Conservation (phyloP, 768 basidiomycete species). For the Serpula lacrymans region DNA sequence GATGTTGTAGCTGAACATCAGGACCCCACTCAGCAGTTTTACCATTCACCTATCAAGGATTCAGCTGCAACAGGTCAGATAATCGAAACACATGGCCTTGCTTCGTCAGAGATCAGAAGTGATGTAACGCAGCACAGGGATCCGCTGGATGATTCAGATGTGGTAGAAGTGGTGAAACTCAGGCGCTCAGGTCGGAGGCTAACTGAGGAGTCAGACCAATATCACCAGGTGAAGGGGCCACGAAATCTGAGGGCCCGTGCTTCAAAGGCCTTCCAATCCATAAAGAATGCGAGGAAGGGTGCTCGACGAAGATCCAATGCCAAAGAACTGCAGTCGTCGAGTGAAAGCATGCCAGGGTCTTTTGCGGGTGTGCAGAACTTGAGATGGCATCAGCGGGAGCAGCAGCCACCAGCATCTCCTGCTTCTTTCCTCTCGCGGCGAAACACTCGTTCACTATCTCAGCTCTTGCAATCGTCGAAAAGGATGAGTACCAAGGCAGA, state of each 20-base stretch:
- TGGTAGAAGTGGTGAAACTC: constrained; percentile 60
- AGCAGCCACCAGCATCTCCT: constrained; percentile 11
- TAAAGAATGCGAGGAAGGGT: constrained; percentile 34
- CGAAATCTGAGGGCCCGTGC: constrained; percentile 46
- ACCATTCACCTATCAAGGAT: too few species aligned
- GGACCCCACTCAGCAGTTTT: too few species aligned
- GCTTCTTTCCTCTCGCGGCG: constrained; percentile 22
- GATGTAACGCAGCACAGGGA: constrained; percentile 18
- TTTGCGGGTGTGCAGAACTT: constrained; percentile 26
- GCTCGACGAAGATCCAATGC: constrained; percentile 33
- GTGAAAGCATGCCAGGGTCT: constrained; percentile 21
- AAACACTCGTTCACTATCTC: constrained; percentile 30
- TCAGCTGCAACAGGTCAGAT: too few species aligned
- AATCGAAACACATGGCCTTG: too few species aligned
- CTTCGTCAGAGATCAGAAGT: too few species aligned
- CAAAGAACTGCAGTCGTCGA: constrained; percentile 35
- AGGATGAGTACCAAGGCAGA: background rate
- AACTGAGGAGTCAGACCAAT: constrained; percentile 20
- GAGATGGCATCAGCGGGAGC: constrained; percentile 11
- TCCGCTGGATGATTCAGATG: constrained; percentile 46
- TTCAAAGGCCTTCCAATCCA: constrained; percentile 42
- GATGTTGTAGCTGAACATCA: constrained; percentile 31
- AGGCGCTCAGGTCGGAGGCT: constrained; percentile 33
- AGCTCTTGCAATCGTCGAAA: constrained; percentile 19
- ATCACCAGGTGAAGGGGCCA: constrained; percentile 26